phyloP scores from a whole-genome alignment of 345 rosid genomes.

The Bruguiera sexangula region DNA sequence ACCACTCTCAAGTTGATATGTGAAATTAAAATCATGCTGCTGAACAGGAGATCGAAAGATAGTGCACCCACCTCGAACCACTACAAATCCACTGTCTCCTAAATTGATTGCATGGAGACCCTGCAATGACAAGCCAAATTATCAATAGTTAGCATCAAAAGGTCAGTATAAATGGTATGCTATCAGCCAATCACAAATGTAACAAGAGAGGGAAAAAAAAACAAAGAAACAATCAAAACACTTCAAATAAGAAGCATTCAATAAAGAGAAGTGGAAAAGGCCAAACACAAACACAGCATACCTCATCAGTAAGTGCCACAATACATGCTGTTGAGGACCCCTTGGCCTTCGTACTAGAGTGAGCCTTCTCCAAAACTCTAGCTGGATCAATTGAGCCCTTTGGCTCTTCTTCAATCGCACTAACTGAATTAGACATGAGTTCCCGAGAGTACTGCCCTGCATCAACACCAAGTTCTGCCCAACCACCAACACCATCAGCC shows the following conservation, averaged over 20 bases:
- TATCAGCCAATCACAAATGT: not conserved
- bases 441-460: constrained; percentile 82
- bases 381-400: constrained; percentile 80
- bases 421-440: constrained; percentile 86
- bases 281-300: constrained; percentile 21
- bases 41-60: constrained; percentile 92
- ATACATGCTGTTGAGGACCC: constrained; percentile 98
- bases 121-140: constrained; percentile 25
- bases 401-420: constrained; percentile 81
- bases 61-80: constrained; percentile 89
- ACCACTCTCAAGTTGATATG: constrained; percentile 91
- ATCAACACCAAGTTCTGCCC: constrained; percentile 93
- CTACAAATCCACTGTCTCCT: constrained; percentile 99
- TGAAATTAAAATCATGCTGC: constrained; percentile 92
- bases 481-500: constrained; percentile 99
- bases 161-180: not conserved
- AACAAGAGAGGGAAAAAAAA: not conserved
- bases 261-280: not conserved
- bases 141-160: not conserved
- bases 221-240: not conserved
- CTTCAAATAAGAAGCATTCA: not conserved
- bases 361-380: constrained; percentile 88
- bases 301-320: constrained; percentile 84
- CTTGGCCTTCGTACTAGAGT: constrained; percentile 77
- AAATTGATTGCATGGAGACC: constrained; percentile 77